Evolutionary conservation across 2,329 filamentous ascomycete species (phyloP).

Genomic region (Venturia aucupariae): DNA sequence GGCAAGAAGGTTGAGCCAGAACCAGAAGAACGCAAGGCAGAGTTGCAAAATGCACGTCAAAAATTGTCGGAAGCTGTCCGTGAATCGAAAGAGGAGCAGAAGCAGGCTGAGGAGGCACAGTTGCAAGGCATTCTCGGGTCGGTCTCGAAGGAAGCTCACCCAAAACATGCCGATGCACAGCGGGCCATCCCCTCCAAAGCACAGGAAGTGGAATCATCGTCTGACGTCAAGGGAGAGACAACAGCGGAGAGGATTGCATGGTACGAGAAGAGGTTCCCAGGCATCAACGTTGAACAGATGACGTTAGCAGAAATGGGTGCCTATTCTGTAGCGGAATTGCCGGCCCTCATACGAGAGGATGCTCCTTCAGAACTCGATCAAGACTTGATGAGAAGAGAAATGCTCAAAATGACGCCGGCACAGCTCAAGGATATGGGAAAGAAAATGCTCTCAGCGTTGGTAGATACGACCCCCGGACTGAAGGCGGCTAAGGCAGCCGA

Average conservation of each 20-base stretch:
- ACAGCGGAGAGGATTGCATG: background rate
- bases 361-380: background rate
- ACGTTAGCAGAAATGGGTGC: background rate
- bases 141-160: background rate
- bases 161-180: background rate
- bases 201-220: background rate
- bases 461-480: background rate
- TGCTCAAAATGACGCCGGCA: background rate
- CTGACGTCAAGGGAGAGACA: background rate
- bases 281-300: background rate
- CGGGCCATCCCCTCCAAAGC: background rate
- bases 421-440: background rate
- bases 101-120: background rate
- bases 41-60: background rate
- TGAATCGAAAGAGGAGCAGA: background rate
- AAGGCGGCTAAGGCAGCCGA: background rate
- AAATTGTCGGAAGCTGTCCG: background rate
- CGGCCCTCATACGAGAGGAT: background rate
- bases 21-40: background rate
- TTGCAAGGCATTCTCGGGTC: background rate
- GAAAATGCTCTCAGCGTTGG: background rate
- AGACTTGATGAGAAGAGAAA: background rate
- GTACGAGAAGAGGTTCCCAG: background rate
- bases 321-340: background rate
- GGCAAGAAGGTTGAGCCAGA: background rate